phyloP scores from a whole-genome alignment of 2,329 filamentous ascomycete species.

The Aspergillus chevalieri region DNA sequence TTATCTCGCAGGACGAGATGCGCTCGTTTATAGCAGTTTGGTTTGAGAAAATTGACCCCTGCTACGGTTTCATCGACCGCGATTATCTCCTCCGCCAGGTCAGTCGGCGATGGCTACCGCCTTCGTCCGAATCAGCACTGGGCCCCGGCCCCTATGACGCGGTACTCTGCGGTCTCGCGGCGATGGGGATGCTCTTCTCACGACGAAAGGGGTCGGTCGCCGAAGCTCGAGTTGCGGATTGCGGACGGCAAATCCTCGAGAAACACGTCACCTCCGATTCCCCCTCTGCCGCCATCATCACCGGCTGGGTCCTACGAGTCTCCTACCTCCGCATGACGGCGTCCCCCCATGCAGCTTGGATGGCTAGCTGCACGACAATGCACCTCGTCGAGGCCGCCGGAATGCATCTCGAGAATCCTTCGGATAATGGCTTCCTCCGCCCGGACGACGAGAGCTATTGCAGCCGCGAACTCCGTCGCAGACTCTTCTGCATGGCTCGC shows the following conservation, averaged over 20 bases:
- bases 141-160: conserved; percentile 37
- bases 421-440: conserved; percentile 10
- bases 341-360: conserved; percentile 49
- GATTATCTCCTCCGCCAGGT: conserved; percentile 21
- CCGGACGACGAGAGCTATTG: conserved; percentile 7
- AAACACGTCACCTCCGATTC: conserved; percentile 25
- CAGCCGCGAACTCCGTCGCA: conserved; percentile 34
- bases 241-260: conserved; percentile 44
- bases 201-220: conserved; percentile 34
- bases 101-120: conserved; percentile 23
- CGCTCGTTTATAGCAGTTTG: conserved; percentile 41
- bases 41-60: conserved; percentile 49
- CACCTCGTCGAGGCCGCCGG: conserved; percentile 52
- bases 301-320: conserved; percentile 48
- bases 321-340: conserved; percentile 50
- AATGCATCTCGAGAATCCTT: conserved; percentile 24
- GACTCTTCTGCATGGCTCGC: conserved; percentile 48
- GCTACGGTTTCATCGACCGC: conserved; percentile 46
- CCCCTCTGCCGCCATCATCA: conserved; percentile 25
- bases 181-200: conserved; percentile 50
- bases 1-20: conserved; percentile 47
- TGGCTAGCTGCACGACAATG: conserved; percentile 53
- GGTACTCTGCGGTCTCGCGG: conserved; percentile 51
- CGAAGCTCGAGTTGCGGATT: conserved; percentile 45
- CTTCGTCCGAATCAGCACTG: conserved; percentile 10